Evolutionary conservation across 805 yeast species (phyloP), one percentile per base, ranked within the genome.

Genomic region (Candida hungchunana): DNA sequence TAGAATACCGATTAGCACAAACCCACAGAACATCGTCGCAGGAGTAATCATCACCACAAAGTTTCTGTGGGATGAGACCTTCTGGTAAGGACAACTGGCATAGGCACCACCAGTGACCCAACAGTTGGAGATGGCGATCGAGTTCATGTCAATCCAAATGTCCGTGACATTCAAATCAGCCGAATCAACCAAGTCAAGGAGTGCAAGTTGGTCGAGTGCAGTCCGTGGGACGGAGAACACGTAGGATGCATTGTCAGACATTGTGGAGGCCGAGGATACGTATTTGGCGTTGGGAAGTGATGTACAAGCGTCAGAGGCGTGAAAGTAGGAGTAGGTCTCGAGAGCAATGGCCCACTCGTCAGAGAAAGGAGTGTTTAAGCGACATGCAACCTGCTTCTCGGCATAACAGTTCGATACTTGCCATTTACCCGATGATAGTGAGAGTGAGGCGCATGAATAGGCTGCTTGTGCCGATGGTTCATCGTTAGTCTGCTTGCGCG

Each of bases 51-150:
- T 71, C 21, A 71, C 67, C 0, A 75, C 73, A 44, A 85, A 79
- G 33, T 73, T 74, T 34, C 76, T 66, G 21, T 64, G 63, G 5
- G 79, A 66, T 8, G 77, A 67, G 1, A 71, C 69, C 30, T 64
- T 64, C 38, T 73, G 75, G 54, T 88, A 88, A 0, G 97, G 96
- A 55, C 97, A 89, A 21, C 62, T 53, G 0, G 90, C 80, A 42
- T 74, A 67, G 0, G 86, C 75, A 0, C 95, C 96, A 1, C 95
- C 96, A 10, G 73, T 58, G 5, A 88, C 88, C 89, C 93, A 90
- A 53, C 97, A 89, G 36, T 77, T 73, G 3, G 70, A 60, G 15
- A 79, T 77, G 1, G 85, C 73, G 16, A 90, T 68, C 13, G 89
- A 85, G 54, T 90, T 89, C 44, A 87, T 48, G 59, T 86, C 87